Conservation (phyloP, 345 rosid species). For the Jatropha curcas region DNA sequence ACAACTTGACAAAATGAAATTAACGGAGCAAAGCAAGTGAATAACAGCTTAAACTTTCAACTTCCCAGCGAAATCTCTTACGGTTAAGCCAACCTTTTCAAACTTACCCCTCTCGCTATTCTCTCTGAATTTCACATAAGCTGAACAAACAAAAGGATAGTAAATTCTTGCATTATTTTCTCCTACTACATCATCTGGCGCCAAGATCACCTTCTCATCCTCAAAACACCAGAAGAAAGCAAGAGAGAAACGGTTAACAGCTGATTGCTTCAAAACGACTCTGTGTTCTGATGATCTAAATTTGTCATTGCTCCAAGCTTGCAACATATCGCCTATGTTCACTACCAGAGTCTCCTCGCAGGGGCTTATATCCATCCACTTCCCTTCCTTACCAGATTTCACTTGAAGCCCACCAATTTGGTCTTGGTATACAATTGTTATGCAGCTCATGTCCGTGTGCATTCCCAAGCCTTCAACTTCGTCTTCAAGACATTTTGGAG, state of each 20-base stretch:
- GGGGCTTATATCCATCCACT: constrained; percentile 45
- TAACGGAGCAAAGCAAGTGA: no score
- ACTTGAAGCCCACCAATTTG: constrained; percentile 43
- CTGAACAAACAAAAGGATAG: constrained; percentile 39
- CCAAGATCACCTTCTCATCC: constrained; percentile 37
- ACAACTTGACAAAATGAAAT: no score
- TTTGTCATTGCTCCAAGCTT: constrained; percentile 49
- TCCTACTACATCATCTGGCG: constrained; percentile 38
- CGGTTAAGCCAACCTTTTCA: constrained; percentile 46
- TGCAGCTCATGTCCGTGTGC: constrained; percentile 51
- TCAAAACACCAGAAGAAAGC: constrained; percentile 50
- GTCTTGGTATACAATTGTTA: constrained; percentile 43
- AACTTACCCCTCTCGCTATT: constrained; percentile 39
- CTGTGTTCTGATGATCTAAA: constrained; percentile 42
- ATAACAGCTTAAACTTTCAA: no score
- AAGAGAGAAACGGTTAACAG: constrained; percentile 33
- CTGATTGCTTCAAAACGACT: constrained; percentile 30
- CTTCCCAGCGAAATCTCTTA: constrained; percentile 43
- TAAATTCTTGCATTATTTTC: constrained; percentile 24
- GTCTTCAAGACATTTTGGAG: constrained; percentile 24
- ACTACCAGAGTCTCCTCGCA: constrained; percentile 38
- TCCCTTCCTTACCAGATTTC: constrained; percentile 42
- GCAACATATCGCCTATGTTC: constrained; percentile 46
- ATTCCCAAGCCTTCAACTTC: constrained; percentile 46
- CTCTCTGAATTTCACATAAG: constrained; percentile 44